These are phyloP conservation scores for Chaetomiaceae sp. DNA, from an alignment of 2,329 filamentous ascomycete genomes.

Conservation along the genomic window DNA sequence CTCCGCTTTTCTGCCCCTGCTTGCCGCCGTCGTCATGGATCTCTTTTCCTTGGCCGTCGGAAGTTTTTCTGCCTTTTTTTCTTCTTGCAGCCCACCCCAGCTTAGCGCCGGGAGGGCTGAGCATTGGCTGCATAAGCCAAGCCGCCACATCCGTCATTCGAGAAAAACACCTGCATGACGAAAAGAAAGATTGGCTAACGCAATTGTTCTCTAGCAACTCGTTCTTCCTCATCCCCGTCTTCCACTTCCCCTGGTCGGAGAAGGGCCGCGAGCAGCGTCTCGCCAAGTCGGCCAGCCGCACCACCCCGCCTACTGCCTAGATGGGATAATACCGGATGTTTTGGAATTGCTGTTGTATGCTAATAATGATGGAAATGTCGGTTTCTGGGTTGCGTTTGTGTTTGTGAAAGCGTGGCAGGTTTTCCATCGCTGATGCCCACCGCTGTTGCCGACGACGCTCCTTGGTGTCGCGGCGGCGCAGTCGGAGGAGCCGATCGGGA, in stretches of 20 bases:
- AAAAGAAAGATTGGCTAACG: constrained; percentile 31
- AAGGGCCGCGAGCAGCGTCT: constrained; percentile 55
- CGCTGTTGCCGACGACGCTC: too few relatives aligned
- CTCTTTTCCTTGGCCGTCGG: neutral
- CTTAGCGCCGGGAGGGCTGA: neutral
- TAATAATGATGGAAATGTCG: neutral
- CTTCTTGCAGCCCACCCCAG: neutral
- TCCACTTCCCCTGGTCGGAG: constrained; percentile 92
- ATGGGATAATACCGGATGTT: neutral
- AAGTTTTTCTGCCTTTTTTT: neutral
- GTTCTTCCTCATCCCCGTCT: constrained; percentile 89
- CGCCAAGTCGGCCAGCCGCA: constrained; percentile 17
- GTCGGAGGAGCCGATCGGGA: too few relatives aligned
- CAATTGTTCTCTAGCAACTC: constrained; percentile 55
- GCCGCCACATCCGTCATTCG: constrained; percentile 22
- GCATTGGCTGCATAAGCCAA: constrained; percentile 20
- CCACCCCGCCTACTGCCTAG: constrained; percentile 4
- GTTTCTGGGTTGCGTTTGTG: neutral
- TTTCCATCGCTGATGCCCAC: too few relatives aligned
- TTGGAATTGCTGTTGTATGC: neutral
- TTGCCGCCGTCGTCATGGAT: neutral
- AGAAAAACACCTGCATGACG: neutral
- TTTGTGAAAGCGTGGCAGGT: neutral
- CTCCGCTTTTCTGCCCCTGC: neutral
- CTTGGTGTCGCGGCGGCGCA: too few relatives aligned